Evolutionary conservation across 2,329 filamentous ascomycete species (phyloP).

Genomic region (Talaromyces amestolkiae): DNA sequence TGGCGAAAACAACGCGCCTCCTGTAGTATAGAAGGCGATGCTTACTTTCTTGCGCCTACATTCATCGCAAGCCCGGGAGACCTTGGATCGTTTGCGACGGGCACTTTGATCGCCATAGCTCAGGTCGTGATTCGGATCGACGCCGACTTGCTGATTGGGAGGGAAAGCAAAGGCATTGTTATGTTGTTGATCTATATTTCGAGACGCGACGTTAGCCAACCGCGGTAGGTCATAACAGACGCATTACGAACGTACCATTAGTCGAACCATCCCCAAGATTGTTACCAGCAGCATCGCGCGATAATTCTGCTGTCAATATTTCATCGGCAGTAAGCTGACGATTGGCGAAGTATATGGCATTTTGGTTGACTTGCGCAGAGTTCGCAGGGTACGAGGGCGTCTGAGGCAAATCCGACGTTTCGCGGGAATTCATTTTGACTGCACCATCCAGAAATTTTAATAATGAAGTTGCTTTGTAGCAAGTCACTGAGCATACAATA

Average conservation of each 20-base stretch:
- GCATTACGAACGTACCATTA: constrained; percentile 38
- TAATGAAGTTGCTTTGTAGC: background rate
- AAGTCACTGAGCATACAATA: background rate
- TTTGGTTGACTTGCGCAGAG: constrained; percentile 45
- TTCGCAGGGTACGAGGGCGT: constrained; percentile 46
- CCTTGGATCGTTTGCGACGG: constrained; percentile 76
- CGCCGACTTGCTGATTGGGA: constrained; percentile 44
- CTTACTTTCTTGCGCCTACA: constrained; percentile 76
- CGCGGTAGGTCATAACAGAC: constrained; percentile 39
- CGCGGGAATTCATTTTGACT: constrained; percentile 40
- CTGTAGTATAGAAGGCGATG: constrained; percentile 19
- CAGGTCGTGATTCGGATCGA: constrained; percentile 48
- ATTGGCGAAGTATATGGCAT: constrained; percentile 45
- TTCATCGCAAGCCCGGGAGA: constrained; percentile 84
- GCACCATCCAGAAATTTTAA: constrained; percentile 19
- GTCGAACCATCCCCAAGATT: constrained; percentile 42
- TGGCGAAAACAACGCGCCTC: constrained; percentile 18
- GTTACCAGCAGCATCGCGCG: constrained; percentile 45
- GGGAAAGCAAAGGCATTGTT: constrained; percentile 44
- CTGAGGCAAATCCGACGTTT: constrained; percentile 45
- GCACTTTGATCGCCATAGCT: constrained; percentile 61
- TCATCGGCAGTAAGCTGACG: constrained; percentile 49
- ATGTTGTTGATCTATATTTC: constrained; percentile 39
- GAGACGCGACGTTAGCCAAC: constrained; percentile 39
- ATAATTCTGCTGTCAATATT: constrained; percentile 48